Percentiles rank a stretch among this genome's conserved stretches.
phyloP scores from a whole-genome alignment of 306 rosid species.

The Astragalus membranaceus region DNA sequence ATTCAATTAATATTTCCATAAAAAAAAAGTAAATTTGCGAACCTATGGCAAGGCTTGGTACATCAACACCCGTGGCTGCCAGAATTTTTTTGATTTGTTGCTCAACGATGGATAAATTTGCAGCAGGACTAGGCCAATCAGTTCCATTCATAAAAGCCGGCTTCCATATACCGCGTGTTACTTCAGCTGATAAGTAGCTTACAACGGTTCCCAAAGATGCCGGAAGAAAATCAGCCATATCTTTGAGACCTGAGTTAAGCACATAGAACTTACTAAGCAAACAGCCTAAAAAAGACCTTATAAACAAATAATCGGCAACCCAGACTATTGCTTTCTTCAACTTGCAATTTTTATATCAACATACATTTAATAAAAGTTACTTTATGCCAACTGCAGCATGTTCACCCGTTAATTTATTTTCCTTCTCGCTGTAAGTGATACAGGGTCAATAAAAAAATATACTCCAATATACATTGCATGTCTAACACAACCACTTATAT shows the following conservation, averaged over 20 bases:
- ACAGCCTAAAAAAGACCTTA: background rate
- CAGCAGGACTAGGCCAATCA: constrained; percentile 99
- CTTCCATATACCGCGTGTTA: constrained; percentile 88
- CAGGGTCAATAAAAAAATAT: background rate
- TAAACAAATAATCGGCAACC: background rate
- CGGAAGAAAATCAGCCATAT: constrained; percentile 93
- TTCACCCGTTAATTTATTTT: background rate
- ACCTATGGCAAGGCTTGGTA: constrained; percentile 94
- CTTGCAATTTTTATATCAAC: background rate
- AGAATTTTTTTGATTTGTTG: constrained; percentile 84
- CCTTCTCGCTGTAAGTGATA: background rate
- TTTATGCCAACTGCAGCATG: constrained; percentile 5
- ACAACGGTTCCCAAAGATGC: constrained; percentile 84
- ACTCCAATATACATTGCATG: background rate
- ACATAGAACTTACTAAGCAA: background rate
- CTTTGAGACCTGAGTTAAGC: constrained; percentile 77
- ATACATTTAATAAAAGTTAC: background rate
- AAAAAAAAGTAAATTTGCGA: constrained; percentile 11
- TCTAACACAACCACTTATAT: background rate
- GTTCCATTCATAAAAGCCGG: constrained; percentile 96
- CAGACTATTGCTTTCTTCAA: constrained; percentile 9
- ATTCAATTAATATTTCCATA: background rate
- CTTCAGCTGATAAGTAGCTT: constrained; percentile 95
- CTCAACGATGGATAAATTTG: constrained; percentile 75
- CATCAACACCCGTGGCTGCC: constrained; percentile 91